These are phyloP conservation scores for Lasiosphaeria ovina DNA, from an alignment of 495 filamentous ascomycete species.

Conservation along the genomic window DNA sequence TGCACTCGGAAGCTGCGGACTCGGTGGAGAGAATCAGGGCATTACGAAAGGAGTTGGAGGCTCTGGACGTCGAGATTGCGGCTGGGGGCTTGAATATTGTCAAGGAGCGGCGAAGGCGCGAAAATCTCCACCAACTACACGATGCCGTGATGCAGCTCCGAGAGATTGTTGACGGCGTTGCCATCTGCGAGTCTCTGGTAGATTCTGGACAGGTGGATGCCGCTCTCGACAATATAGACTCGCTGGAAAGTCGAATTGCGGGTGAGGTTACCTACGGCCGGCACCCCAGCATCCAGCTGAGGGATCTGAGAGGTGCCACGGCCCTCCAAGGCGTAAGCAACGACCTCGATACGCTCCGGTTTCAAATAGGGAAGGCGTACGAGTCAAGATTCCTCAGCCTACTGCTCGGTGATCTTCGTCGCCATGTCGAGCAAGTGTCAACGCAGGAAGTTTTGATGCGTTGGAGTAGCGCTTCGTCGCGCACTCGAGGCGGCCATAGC, in stretches of 20 bases:
- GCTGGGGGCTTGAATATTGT: conserved; percentile 82
- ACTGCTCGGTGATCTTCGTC: conserved; percentile 73
- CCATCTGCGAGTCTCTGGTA: conserved; percentile 74
- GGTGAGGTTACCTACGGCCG: conserved; percentile 50
- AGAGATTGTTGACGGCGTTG: conserved; percentile 71
- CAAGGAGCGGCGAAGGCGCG: conserved; percentile 71
- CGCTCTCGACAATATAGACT: conserved; percentile 72
- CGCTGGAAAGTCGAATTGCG: conserved; percentile 72
- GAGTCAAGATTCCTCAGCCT: conserved; percentile 77
- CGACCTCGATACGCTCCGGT: conserved; percentile 71
- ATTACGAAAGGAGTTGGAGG: conserved; percentile 72
- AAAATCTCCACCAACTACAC: conserved; percentile 81
- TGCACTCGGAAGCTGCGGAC: conserved; percentile 89
- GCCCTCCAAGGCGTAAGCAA: conserved; percentile 77
- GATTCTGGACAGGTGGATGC: conserved; percentile 77
- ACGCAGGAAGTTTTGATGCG: conserved; percentile 71
- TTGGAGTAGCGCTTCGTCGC: conserved; percentile 58
- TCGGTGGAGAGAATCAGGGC: conserved; percentile 84
- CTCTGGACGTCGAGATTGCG: conserved; percentile 84
- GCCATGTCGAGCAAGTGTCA: conserved; percentile 78
- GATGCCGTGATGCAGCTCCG: conserved; percentile 80
- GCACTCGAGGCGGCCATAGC: conserved; percentile 59
- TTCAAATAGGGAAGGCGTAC: conserved; percentile 81
- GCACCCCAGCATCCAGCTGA: conserved; percentile 33
- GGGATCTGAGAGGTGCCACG: conserved; percentile 74